A percentile compares a stretch with the other conserved stretches of the same genome.
Evolutionary conservation across 2,329 filamentous ascomycete genomes (phyloP).

Genomic region (Verticillium tricorpus): DNA sequence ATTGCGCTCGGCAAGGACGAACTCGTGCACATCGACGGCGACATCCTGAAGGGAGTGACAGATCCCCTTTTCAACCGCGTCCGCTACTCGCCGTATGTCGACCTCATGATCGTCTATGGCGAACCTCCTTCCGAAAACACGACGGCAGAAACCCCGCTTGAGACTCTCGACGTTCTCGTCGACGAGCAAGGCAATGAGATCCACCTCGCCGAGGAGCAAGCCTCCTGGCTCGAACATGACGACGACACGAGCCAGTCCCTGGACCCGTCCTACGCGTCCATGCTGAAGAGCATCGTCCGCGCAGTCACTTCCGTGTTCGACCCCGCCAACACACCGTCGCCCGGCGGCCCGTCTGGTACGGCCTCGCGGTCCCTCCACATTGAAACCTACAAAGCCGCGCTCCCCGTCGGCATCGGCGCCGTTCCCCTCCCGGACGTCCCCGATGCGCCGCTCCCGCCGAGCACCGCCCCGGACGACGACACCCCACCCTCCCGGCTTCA

Average conservation of each 20-base stretch:
- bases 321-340: slow-evolving; percentile 24
- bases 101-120: slow-evolving; percentile 62
- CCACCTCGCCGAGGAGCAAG: slow-evolving; percentile 7
- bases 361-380: slow-evolving; percentile 24
- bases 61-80: slow-evolving; percentile 83
- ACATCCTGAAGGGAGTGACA: slow-evolving; percentile 69
- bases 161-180: not conserved
- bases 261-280: slow-evolving; percentile 29
- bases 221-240: slow-evolving; percentile 10
- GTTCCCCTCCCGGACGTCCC: slow-evolving; percentile 64
- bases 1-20: slow-evolving; percentile 83
- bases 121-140: slow-evolving; percentile 18
- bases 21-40: slow-evolving; percentile 72
- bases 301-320: slow-evolving; percentile 42
- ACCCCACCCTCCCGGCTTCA: slow-evolving; percentile 25
- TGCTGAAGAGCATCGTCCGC: slow-evolving; percentile 42
- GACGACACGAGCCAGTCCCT: slow-evolving; percentile 13
- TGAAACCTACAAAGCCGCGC: slow-evolving; percentile 49
- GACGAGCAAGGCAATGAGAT: slow-evolving; percentile 7
- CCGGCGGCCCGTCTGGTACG: slow-evolving; percentile 16
- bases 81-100: slow-evolving; percentile 67
- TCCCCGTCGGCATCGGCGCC: slow-evolving; percentile 52
- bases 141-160: slow-evolving; percentile 12
- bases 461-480: not conserved
- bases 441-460: slow-evolving; percentile 44